Base-by-base conservation (phyloP, 2,329 filamentous ascomycete genomes). In the Aspergillus tanneri region DNA sequence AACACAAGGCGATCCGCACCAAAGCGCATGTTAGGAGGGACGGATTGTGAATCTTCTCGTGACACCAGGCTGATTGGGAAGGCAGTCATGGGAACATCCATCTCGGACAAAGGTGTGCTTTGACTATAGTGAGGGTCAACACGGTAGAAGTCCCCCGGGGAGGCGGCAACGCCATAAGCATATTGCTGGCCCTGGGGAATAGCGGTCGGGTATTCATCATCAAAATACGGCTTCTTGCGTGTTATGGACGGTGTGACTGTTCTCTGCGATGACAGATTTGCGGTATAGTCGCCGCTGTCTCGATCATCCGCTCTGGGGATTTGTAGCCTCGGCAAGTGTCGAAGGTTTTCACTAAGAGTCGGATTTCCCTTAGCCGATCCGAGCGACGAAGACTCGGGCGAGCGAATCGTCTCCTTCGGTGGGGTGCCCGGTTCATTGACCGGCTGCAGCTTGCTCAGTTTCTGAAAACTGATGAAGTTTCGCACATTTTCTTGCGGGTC, bases 11-110 rank as follows among this genome's bases (percentile, higher is more conserved):
- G n/a, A n/a, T n/a, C n/a, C n/a, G n/a, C n/a, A n/a, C 84, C 82
- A 75, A 87, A 96, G 66, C 83, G 85, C 90, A 96, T 96, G 72
- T 95, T 85, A 5, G 92, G 92, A 35, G 92, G 92, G 0, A 96
- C 92, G 4, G 91, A 96, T 69, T 96, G 90, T 21, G 90, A 95
- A 38, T 79, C 76, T 62, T 93, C 86, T 42, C 92, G 86, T 36
- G 86, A 79, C 24, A 95, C 77, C 5, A 88, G 88, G 0, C 86
- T 88, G 12, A 83, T 61, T 1, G 83, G 82, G 35, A 91, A 76
- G 2, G 85, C 80, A 1, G 88, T 93, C 50, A 95, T 73, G 0
- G 92, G 91, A 10, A 91, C 84, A 65, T 96, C 92, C 78, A 92
- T 86, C 63, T 95, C 90, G 2, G 91, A 95, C 67, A 91, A 88